Evolutionary conservation across 257 asterid genomes (phyloP).

Genomic region (Nicotiana paniculata): DNA sequence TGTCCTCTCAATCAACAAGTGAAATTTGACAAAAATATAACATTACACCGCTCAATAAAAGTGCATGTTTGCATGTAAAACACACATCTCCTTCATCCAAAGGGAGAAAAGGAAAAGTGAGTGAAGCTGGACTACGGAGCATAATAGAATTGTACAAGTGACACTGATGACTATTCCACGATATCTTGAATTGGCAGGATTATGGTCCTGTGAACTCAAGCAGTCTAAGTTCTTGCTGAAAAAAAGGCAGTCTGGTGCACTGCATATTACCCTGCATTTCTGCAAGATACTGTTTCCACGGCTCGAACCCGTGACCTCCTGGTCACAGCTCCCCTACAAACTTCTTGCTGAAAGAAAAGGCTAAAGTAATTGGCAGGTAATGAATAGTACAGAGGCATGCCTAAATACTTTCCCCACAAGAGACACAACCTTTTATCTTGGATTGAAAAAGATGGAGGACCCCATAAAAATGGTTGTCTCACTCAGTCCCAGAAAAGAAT

Average conservation of each 20-base stretch:
- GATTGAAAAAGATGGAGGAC: conserved; percentile 1
- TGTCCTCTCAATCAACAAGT: neutral
- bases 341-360: neutral
- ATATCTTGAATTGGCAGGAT: neutral
- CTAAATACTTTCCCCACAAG: conserved; percentile 6
- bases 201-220: neutral
- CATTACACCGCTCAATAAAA: neutral
- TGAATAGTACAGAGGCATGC: neutral
- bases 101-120: neutral
- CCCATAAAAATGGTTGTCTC: conserved; percentile 9
- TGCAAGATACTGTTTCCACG: no score
- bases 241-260: no score
- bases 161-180: neutral
- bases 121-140: neutral
- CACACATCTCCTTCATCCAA: neutral
- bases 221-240: neutral
- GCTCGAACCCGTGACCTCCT: no score
- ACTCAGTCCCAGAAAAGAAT: conserved; percentile 25
- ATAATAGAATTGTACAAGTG: neutral
- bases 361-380: neutral
- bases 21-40: neutral
- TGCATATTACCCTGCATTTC: no score
- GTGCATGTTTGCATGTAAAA: neutral
- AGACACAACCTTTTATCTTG: conserved; percentile 19
- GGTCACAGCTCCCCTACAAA: no score